Evolutionary conservation across 2,329 filamentous ascomycete genomes (phyloP).

Genomic region (Phyllosticta capitalensis): DNA sequence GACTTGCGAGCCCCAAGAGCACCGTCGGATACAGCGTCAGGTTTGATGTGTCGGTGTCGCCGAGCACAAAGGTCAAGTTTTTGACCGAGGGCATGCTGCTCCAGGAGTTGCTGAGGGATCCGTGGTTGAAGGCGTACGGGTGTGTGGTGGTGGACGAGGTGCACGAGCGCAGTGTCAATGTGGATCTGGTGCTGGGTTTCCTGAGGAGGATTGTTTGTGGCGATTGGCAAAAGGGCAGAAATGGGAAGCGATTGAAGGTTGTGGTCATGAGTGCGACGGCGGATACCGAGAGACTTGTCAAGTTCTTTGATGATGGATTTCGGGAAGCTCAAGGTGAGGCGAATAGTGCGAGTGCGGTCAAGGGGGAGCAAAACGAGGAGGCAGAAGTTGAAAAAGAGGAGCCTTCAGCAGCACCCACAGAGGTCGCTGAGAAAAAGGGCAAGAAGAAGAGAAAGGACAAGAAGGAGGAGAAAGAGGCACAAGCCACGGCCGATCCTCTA

Average conservation of each 20-base stretch:
- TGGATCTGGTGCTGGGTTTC: constrained; percentile 84
- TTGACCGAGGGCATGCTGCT: constrained; percentile 93
- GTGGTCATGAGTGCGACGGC: constrained; percentile 96
- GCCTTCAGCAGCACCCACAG: not conserved
- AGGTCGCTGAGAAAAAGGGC: not conserved
- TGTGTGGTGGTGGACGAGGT: constrained; percentile 92
- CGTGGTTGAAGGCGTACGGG: constrained; percentile 73
- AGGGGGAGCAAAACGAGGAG: constrained; percentile 6
- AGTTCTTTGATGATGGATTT: constrained; percentile 55
- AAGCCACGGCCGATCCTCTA: not conserved
- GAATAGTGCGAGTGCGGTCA: constrained; percentile 10
- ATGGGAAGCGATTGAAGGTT: constrained; percentile 66
- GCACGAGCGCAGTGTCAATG: constrained; percentile 89
- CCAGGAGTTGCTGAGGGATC: constrained; percentile 84
- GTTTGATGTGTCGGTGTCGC: constrained; percentile 81
- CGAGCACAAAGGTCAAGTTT: constrained; percentile 80
- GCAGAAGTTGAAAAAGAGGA: not conserved
- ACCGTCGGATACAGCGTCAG: constrained; percentile 88
- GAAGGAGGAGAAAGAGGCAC: constrained; percentile 8
- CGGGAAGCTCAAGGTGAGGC: not conserved
- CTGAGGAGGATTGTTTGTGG: constrained; percentile 64
- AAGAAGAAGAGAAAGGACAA: constrained; percentile 11
- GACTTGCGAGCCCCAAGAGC: constrained; percentile 47
- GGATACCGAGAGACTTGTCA: constrained; percentile 67
- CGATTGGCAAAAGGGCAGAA: constrained; percentile 50